Conservation (phyloP, 805 yeast genomes). For the Priceomyces carsonii region DNA sequence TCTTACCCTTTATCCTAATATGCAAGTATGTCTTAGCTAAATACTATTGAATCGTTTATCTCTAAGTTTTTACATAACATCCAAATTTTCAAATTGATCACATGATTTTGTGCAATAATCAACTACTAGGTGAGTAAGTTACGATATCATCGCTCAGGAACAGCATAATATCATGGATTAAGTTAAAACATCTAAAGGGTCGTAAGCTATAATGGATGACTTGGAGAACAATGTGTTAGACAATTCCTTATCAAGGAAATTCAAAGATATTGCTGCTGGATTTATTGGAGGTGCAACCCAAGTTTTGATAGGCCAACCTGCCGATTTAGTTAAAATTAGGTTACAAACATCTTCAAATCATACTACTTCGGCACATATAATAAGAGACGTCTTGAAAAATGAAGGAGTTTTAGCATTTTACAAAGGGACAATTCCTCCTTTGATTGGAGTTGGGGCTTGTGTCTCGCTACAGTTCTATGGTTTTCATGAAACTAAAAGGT, state of each 20-base stretch:
- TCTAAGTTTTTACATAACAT: no score
- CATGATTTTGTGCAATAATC: no score
- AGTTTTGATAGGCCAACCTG: conserved; percentile 49
- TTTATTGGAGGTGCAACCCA: conserved; percentile 49
- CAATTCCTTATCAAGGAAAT: conserved; percentile 35
- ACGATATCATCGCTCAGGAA: no score
- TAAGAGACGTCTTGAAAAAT: conserved; percentile 36
- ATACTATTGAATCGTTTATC: no score
- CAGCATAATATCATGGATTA: no score
- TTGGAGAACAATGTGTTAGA: conserved; percentile 22
- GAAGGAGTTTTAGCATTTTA: conserved; percentile 46
- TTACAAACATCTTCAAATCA: conserved; percentile 37
- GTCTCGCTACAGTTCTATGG: conserved; percentile 72
- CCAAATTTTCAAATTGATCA: no score
- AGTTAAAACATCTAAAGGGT: no score
- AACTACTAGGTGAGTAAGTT: no score
- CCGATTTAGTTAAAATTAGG: conserved; percentile 44
- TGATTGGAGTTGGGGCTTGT: conserved; percentile 56
- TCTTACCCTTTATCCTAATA: no score
- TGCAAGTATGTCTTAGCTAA: no score
- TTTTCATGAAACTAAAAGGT: conserved; percentile 68
- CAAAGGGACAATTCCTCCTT: conserved; percentile 46
- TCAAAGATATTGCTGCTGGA: conserved; percentile 45
- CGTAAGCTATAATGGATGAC: conserved; percentile 4
- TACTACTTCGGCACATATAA: conserved; percentile 31